A percentile compares a stretch with the other conserved stretches of the same genome.
phyloP scores from a whole-genome alignment of 768 basidiomycete species.

The Mycena indigotica region DNA sequence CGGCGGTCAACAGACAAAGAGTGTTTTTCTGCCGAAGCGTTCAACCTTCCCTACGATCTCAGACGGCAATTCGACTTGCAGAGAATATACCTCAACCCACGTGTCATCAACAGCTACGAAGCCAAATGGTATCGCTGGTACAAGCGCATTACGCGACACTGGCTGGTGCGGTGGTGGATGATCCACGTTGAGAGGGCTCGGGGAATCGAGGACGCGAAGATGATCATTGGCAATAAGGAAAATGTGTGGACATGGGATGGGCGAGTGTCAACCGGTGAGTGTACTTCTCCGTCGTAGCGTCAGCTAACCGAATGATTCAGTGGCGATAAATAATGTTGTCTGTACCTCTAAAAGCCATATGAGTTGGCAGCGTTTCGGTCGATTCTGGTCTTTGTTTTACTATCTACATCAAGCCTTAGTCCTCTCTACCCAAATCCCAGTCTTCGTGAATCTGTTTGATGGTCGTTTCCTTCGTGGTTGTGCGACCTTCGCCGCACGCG shows the following conservation, averaged over 20 bases:
- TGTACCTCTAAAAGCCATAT: no score
- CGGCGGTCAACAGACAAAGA: slow-evolving; percentile 30
- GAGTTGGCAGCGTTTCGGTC: no score
- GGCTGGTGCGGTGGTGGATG: slow-evolving; percentile 45
- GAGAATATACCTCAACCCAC: slow-evolving; percentile 40
- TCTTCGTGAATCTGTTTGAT: slow-evolving; percentile 76
- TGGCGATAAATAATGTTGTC: no score
- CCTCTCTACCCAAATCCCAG: slow-evolving; percentile 51
- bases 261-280: slow-evolving; percentile 36
- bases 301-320: no score
- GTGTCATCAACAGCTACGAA: slow-evolving; percentile 39
- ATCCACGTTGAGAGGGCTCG: slow-evolving; percentile 28
- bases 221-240: slow-evolving; percentile 39
- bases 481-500: no score
- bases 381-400: no score
- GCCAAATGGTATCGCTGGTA: slow-evolving; percentile 38
- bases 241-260: slow-evolving; percentile 37
- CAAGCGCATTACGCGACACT: slow-evolving; percentile 42
- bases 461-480: slow-evolving; percentile 66
- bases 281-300: no score
- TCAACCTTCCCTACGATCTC: slow-evolving; percentile 45
- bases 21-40: slow-evolving; percentile 41
- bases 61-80: slow-evolving; percentile 40
- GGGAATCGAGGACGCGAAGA: slow-evolving; percentile 36
- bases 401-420: no score